Base-by-base conservation (phyloP, 23 red algal genomes). In the Cyanidioschyzon merolae region DNA sequence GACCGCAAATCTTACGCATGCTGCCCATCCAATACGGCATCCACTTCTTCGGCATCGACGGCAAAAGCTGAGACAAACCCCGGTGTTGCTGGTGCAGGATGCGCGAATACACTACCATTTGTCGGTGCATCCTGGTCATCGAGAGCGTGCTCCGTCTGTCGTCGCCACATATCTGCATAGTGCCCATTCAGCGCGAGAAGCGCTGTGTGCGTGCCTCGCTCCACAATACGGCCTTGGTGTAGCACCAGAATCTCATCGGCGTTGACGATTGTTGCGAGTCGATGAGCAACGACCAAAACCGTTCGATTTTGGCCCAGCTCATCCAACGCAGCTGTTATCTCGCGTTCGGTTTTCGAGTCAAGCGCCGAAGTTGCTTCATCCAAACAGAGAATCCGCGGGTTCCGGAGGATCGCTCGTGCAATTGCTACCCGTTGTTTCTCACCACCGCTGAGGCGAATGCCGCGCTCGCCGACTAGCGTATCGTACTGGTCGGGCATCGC, bases 301-400 rank as follows among this genome's bases (percentile, higher is more conserved):
- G 88, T 98, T 39, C 88, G 76, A 58, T 91, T 83, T 1, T 83
- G 80, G 3, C 88, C 88, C 36, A 98, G 50, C 57, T 76, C 77
- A 34, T 82, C 68, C 54, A 98, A 84, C 26, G 94, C 75, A 39
- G 77, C 85, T 0, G 88, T 89, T 34, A 98, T 88, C 82, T 98
- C 88, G 54, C 76, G 40, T 80, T 98, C 94, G 1, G 94, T 98
- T 40, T 86, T 79, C 0, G 87, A 86, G 79, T 98, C 94, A 2
- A 98, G 76, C 59, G 94, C 94, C 24, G 83, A 84, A n/a, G 88
- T 92, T 18, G 81, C 87, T 71, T 98, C 94, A 75, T 98, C 94
- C 38, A 83, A 77, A 12, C 83, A 57, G 34, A 89, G 84, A 40
- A 98, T 90, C 36, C 76, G 58, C 35, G 88, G 84, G 36, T 85